These are phyloP conservation scores for Massarina eburnea DNA, from an alignment of 2,329 filamentous ascomycete genomes.

Conservation along the genomic window DNA sequence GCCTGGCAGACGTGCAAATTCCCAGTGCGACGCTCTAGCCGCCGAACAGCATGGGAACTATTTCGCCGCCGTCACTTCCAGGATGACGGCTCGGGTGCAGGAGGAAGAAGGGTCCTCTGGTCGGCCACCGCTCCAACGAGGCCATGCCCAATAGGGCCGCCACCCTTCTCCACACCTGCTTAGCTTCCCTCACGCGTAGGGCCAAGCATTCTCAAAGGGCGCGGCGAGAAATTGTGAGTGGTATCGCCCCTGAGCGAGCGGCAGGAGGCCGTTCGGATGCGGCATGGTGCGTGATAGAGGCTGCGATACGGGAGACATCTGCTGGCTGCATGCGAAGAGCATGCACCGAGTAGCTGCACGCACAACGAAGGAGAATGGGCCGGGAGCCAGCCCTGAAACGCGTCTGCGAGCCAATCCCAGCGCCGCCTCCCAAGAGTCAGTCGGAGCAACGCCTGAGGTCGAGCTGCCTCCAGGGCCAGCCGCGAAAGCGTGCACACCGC, in stretches of 20 bases:
- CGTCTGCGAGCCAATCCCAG: neutral
- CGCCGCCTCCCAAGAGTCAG: neutral
- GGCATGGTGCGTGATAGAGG: neutral
- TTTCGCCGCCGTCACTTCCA: neutral
- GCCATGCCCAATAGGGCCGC: slow-evolving; percentile 10
- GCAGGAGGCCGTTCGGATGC: slow-evolving; percentile 1
- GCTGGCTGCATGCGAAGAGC: neutral
- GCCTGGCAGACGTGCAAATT: too few species aligned
- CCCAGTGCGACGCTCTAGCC: too few species aligned
- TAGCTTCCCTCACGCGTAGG: neutral
- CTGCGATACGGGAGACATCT: neutral
- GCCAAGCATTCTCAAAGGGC: neutral
- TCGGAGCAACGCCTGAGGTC: neutral
- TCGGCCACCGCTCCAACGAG: slow-evolving; percentile 13
- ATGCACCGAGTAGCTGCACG: neutral
- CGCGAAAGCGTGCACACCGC: neutral
- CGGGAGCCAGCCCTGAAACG: neutral
- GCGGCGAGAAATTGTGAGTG: slow-evolving; percentile 13
- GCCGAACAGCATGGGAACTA: too few species aligned
- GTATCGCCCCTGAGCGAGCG: slow-evolving; percentile 12
- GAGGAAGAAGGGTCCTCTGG: slow-evolving; percentile 7
- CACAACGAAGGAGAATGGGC: neutral
- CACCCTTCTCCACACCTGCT: neutral
- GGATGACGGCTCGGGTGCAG: neutral
- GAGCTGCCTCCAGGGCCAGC: neutral